phyloP scores from a whole-genome alignment of 371 early-diverging fungal species.

The Apophysomyces elegans region DNA sequence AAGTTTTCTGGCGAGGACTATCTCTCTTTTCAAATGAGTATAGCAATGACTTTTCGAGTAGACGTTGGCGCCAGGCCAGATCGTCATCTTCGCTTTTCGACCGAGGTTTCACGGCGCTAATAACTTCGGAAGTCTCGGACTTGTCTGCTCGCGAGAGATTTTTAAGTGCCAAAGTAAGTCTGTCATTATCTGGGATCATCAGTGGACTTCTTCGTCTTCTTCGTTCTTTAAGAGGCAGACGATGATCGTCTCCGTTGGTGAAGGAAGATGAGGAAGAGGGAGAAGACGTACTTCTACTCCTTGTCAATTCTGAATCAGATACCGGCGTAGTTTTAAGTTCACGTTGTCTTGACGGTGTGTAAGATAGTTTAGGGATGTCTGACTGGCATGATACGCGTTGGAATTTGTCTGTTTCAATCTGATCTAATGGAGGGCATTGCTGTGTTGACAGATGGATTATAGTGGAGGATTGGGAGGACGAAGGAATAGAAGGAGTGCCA shows the following conservation, averaged over 20 bases:
- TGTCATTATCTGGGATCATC: conserved; percentile 1
- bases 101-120: neutral
- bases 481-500: neutral
- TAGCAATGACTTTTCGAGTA: neutral
- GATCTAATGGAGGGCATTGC: neutral
- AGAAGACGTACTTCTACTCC: neutral
- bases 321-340: neutral
- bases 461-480: neutral
- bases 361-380: neutral
- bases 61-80: conserved; percentile 17
- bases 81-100: neutral
- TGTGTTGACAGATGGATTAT: neutral
- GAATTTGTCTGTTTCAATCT: neutral
- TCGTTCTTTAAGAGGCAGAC: conserved; percentile 24
- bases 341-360: neutral
- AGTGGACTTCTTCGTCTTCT: conserved; percentile 14
- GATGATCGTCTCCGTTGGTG: neutral
- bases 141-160: neutral
- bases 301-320: neutral
- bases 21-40: neutral
- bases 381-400: neutral
- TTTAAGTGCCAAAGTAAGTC: neutral
- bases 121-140: neutral
- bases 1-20: too few species aligned
- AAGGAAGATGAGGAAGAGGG: neutral